Conservation (phyloP, 352 stramenopile species). For the Blastocystis sp. region DNA sequence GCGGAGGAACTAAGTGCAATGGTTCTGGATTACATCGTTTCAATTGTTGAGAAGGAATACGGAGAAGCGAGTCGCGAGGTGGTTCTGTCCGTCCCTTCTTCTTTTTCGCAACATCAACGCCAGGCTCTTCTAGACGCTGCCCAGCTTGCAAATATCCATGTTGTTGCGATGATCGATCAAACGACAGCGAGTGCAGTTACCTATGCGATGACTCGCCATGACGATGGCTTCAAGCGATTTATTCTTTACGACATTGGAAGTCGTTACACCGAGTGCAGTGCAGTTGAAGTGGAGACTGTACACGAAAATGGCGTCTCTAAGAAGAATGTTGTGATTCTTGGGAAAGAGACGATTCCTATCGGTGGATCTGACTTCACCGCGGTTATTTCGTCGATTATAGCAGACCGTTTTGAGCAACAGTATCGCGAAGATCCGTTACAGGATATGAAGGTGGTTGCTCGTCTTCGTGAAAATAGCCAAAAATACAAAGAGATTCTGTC, state of each 20-base stretch:
- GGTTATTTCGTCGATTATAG: neutral
- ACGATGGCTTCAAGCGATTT: neutral
- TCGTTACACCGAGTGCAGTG: neutral
- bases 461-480: neutral
- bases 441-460: neutral
- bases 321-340: neutral
- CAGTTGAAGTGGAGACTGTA: neutral
- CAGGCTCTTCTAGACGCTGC: conserved; percentile 3
- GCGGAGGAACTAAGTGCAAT: conserved; percentile 18
- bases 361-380: neutral
- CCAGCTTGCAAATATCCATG: neutral
- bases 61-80: neutral
- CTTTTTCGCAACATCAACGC: neutral
- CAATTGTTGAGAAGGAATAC: neutral
- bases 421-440: neutral
- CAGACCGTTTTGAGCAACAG: neutral
- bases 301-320: neutral
- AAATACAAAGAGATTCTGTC: conserved; percentile 26
- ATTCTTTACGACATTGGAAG: neutral
- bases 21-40: conserved; percentile 10
- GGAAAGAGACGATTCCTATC: neutral
- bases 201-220: neutral
- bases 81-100: conserved; percentile 22
- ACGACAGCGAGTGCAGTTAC: conserved; percentile 31
- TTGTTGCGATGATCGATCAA: conserved; percentile 21